Percentiles rank a stretch among this genome's conserved stretches.
Evolutionary conservation across 139 green algal genomes (phyloP).

Genomic region (Chlamydomonas sp.): DNA sequence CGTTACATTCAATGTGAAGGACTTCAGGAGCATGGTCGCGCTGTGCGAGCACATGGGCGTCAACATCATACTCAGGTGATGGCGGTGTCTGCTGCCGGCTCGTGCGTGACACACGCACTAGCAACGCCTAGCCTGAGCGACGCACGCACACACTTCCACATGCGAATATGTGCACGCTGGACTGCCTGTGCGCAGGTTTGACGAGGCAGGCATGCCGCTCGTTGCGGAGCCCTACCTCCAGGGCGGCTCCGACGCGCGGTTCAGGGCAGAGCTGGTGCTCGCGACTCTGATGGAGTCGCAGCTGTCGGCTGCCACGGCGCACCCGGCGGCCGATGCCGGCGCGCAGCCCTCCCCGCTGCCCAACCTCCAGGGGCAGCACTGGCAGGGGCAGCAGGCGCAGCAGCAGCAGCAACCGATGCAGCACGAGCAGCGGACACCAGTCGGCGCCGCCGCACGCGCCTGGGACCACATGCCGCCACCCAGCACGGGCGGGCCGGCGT

Average conservation of each 20-base stretch:
- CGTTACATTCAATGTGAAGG: constrained; percentile 14
- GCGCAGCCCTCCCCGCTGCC: no score
- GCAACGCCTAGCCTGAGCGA: not conserved
- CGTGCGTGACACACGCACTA: not conserved
- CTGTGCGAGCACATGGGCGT: constrained; percentile 15
- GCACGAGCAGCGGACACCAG: no score
- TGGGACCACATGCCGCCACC: no score
- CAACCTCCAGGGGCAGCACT: no score
- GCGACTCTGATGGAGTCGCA: constrained; percentile 11
- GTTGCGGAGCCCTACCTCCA: constrained; percentile 7
- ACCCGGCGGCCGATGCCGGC: no score
- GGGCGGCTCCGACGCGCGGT: not conserved
- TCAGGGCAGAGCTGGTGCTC: constrained; percentile 3
- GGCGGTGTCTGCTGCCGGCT: not conserved
- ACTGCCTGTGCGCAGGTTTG: not conserved
- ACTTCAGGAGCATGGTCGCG: no score
- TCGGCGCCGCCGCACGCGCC: no score
- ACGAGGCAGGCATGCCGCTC: not conserved
- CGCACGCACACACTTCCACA: not conserved
- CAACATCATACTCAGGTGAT: constrained; percentile 8
- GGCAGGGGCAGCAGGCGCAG: no score
- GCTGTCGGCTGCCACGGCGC: no score
- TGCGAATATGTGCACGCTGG: not conserved
- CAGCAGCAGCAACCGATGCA: no score
- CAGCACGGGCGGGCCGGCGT: no score